Evolutionary conservation across 495 filamentous ascomycete genomes (phyloP).

Genomic region (Pseudomonodictys pantanalensis): DNA sequence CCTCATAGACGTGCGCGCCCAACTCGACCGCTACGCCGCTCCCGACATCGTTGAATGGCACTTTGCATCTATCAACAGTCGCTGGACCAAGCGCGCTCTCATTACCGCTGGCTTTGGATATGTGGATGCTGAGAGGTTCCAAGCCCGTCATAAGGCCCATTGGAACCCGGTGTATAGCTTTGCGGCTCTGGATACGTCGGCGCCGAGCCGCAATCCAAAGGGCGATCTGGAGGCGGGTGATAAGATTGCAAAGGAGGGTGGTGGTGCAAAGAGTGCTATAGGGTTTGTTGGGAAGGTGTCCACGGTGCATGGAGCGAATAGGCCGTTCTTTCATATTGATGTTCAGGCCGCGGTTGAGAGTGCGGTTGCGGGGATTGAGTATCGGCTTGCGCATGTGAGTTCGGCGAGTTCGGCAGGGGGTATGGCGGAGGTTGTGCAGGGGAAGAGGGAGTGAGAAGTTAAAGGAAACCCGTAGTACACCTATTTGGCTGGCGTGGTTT

Average conservation of each 20-base stretch:
- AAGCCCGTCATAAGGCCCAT: conserved; percentile 38
- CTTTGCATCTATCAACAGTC: conserved; percentile 88
- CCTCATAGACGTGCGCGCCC: conserved; percentile 94
- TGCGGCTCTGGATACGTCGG: conserved; percentile 66
- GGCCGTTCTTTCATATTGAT: conserved; percentile 93
- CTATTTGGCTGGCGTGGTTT: neutral
- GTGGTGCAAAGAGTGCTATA: neutral
- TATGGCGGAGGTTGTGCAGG: neutral
- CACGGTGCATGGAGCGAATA: conserved; percentile 75
- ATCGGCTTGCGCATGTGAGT: neutral
- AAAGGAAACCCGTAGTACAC: too few species aligned
- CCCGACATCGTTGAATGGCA: conserved; percentile 93
- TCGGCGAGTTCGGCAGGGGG: neutral
- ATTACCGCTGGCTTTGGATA: conserved; percentile 88
- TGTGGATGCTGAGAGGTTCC: conserved; percentile 55
- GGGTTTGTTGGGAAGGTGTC: conserved; percentile 48
- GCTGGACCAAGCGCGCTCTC: conserved; percentile 96
- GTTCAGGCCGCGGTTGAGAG: conserved; percentile 86
- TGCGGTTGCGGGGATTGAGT: conserved; percentile 73
- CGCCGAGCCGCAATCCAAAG: conserved; percentile 20
- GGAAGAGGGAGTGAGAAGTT: neutral
- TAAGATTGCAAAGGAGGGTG: conserved; percentile 13
- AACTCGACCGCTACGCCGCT: conserved; percentile 81
- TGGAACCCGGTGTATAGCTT: conserved; percentile 95
- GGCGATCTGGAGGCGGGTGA: conserved; percentile 31